These are phyloP conservation scores for Nymphaea colorata DNA, from an alignment of 164 flowering plant genomes.

Conservation along the genomic window DNA sequence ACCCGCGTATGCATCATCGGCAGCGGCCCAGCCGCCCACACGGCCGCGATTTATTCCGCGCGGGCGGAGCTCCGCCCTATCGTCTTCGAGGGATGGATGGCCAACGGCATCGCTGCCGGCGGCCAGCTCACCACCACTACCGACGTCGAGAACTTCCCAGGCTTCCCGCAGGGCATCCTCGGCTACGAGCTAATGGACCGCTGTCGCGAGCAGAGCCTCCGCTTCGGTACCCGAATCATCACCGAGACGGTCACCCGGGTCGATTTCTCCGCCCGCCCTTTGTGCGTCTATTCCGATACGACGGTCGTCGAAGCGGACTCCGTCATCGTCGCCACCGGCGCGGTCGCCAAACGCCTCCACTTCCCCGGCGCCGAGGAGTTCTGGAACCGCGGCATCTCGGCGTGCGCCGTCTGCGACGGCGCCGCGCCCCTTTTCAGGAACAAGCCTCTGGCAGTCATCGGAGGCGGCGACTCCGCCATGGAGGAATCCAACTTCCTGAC, in stretches of 20 bases:
- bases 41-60: slow-evolving; percentile 90
- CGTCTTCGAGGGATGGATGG: slow-evolving; percentile 96
- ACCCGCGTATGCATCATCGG: slow-evolving; percentile 88
- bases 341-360: slow-evolving; percentile 21
- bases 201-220: slow-evolving; percentile 42
- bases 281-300: slow-evolving; percentile 41
- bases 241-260: slow-evolving; percentile 71
- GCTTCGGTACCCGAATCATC: slow-evolving; percentile 61
- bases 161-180: slow-evolving; percentile 70
- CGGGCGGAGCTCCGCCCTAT: slow-evolving; percentile 89
- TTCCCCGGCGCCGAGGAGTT: slow-evolving; percentile 24
- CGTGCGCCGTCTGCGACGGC: slow-evolving; percentile 72
- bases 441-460: slow-evolving; percentile 82
- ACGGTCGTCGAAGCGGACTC: slow-evolving; percentile 60
- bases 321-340: slow-evolving; percentile 79
- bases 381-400: slow-evolving; percentile 94
- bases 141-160: slow-evolving; percentile 97
- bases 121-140: slow-evolving; percentile 97
- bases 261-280: slow-evolving; percentile 52
- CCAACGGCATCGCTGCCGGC: slow-evolving; percentile 91
- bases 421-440: slow-evolving; percentile 83
- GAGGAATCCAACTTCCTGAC: slow-evolving; percentile 86
- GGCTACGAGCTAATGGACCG: slow-evolving; percentile 68
- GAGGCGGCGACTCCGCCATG: slow-evolving; percentile 98
- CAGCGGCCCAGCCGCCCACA: slow-evolving; percentile 94